A percentile compares a stretch with the other conserved stretches of the same genome.
Conservation (phyloP, 495 filamentous ascomycete genomes). For the Hypoxylon lenormandii region DNA sequence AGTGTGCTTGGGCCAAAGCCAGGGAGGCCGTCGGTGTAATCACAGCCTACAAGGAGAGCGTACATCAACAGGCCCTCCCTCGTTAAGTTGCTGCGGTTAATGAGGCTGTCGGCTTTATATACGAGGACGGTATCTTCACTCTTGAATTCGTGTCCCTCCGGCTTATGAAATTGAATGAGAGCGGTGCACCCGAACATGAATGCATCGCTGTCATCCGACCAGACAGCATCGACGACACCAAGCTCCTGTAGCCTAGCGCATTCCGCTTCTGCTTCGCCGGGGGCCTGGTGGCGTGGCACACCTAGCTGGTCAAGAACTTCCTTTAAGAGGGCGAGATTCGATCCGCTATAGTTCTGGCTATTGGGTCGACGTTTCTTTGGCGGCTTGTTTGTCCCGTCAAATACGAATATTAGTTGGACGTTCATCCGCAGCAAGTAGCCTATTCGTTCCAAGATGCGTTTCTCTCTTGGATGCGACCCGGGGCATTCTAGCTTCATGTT, state of each 20-base stretch:
- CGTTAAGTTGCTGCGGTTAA: constrained; percentile 24
- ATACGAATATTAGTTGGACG: constrained; percentile 50
- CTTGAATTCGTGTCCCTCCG: constrained; percentile 36
- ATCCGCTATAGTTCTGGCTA: constrained; percentile 32
- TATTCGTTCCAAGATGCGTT: constrained; percentile 35
- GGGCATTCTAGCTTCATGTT: constrained; percentile 24
- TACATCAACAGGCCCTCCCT: constrained; percentile 38
- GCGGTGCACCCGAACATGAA: constrained; percentile 46
- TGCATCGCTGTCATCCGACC: constrained; percentile 50
- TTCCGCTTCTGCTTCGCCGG: constrained; percentile 49
- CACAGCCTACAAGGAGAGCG: constrained; percentile 39
- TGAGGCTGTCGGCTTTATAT: constrained; percentile 23
- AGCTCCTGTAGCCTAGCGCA: constrained; percentile 47
- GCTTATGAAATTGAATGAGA: constrained; percentile 38
- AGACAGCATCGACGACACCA: constrained; percentile 46
- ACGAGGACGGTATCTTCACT: constrained; percentile 27
- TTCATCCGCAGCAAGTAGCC: constrained; percentile 47
- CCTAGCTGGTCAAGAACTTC: constrained; percentile 44
- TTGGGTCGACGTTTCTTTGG: constrained; percentile 27
- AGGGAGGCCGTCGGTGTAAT: constrained; percentile 26
- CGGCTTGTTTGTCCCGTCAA: constrained; percentile 41
- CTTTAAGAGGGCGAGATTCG: constrained; percentile 38
- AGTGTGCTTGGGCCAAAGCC: constrained; percentile 21
- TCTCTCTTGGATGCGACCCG: constrained; percentile 38
- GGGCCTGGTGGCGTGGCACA: constrained; percentile 47